Conservation (phyloP, 139 green algal genomes). For the Picochlorum sp. region DNA sequence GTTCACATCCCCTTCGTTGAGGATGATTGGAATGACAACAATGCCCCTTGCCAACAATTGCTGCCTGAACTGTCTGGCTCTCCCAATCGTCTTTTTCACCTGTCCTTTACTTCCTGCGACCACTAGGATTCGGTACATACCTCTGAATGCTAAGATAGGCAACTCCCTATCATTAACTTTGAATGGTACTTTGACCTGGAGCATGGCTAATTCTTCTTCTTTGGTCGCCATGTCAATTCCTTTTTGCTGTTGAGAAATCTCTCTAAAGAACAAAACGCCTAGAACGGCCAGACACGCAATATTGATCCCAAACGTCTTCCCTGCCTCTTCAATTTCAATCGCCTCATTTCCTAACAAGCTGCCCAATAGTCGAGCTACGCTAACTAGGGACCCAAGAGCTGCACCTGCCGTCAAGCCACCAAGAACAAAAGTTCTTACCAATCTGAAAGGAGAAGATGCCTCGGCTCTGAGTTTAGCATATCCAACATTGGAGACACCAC, state of each 20-base stretch:
- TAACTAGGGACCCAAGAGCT: slow-evolving; percentile 71
- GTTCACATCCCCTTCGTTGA: slow-evolving; percentile 35
- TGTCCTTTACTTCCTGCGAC: slow-evolving; percentile 52
- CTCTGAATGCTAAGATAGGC: slow-evolving; percentile 64
- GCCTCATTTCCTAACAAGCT: slow-evolving; percentile 45
- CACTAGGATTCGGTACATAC: slow-evolving; percentile 60
- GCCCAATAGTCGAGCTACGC: slow-evolving; percentile 36
- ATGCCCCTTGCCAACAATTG: slow-evolving; percentile 66
- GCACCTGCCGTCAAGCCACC: slow-evolving; percentile 56
- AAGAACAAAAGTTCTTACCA: slow-evolving; percentile 64
- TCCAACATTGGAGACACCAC: slow-evolving; percentile 37
- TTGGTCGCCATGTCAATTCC: slow-evolving; percentile 38
- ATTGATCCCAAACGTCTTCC: slow-evolving; percentile 82
- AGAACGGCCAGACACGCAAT: slow-evolving; percentile 38
- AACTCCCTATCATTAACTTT: slow-evolving; percentile 28
- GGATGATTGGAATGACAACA: slow-evolving; percentile 28
- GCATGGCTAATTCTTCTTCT: slow-evolving; percentile 66
- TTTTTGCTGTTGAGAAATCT: slow-evolving; percentile 38
- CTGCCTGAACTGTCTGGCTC: slow-evolving; percentile 31
- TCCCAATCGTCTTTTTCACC: slow-evolving; percentile 38
- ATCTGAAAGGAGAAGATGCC: slow-evolving; percentile 69
- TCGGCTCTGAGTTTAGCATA: slow-evolving; percentile 47
- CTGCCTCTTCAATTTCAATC: slow-evolving; percentile 51
- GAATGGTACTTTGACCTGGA: slow-evolving; percentile 67
- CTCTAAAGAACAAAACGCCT: slow-evolving; percentile 57